phyloP scores from a whole-genome alignment of 768 basidiomycete species.

The Glaciozyma antarctica region DNA sequence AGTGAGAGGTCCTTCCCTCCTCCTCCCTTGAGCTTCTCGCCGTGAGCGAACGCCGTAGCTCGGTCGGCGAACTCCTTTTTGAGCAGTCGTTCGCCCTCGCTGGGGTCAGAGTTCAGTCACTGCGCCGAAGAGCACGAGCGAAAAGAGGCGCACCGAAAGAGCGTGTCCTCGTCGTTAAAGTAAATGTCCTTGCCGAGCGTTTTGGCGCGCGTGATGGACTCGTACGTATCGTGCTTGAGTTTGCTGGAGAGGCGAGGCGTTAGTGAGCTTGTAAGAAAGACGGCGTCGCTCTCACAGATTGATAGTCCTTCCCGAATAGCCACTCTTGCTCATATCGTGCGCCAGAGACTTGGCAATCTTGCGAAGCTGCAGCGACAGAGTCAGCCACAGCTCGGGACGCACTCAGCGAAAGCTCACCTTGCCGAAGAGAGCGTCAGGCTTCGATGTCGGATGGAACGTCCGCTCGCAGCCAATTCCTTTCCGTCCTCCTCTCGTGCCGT shows the following conservation, averaged over 20 bases:
- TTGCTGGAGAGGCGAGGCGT: conserved; percentile 42
- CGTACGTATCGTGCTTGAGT: conserved; percentile 82
- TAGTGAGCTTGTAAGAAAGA: too few species aligned
- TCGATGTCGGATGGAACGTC: conserved; percentile 7
- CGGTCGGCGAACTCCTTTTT: conserved; percentile 59
- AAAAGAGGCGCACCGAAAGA: conserved; percentile 59
- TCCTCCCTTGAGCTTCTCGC: conserved; percentile 22
- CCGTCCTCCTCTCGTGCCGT: conserved; percentile 64
- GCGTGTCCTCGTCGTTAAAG: conserved; percentile 60
- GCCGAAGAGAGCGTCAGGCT: conserved; percentile 6
- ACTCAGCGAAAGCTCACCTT: conserved; percentile 10
- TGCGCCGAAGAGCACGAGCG: too few species aligned
- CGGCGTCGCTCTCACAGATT: conserved; percentile 46
- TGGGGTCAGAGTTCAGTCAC: conserved; percentile 7
- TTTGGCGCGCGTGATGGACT: conserved; percentile 79
- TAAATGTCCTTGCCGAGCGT: conserved; percentile 67
- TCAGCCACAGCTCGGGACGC: conserved; percentile 40
- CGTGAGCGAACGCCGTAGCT: conserved; percentile 1
- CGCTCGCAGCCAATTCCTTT: conserved; percentile 85
- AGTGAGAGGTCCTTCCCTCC: conserved; percentile 49
- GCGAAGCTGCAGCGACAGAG: conserved; percentile 52
- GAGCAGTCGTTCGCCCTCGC: conserved; percentile 75
- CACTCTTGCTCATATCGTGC: conserved; percentile 62
- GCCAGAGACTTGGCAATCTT: conserved; percentile 73
- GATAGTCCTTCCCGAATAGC: conserved; percentile 79